phyloP scores from a whole-genome alignment of 306 rosid species.

The Corylus americana region DNA sequence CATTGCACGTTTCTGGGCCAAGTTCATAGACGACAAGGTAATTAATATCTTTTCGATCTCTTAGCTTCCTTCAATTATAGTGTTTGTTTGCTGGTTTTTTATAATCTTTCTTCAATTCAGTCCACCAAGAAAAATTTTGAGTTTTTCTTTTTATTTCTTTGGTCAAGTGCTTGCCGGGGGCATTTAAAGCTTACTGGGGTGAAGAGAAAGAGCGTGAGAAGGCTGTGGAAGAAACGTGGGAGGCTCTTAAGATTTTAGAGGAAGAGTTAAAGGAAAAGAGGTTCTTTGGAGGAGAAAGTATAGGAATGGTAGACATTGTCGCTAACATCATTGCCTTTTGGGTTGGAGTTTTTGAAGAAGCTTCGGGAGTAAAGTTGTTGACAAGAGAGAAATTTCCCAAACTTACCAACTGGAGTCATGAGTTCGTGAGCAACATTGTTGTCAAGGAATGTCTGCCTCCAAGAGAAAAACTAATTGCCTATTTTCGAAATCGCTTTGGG shows the following conservation, averaged over 20 bases:
- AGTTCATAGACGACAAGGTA: slow-evolving; percentile 41
- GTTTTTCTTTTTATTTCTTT: not conserved
- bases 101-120: no score
- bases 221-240: slow-evolving; percentile 33
- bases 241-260: slow-evolving; percentile 42
- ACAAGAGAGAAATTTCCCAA: slow-evolving; percentile 43
- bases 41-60: not conserved
- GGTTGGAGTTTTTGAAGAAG: slow-evolving; percentile 48
- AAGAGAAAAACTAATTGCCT: slow-evolving; percentile 31
- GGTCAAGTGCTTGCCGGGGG: slow-evolving; percentile 30
- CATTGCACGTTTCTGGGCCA: slow-evolving; percentile 43
- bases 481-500: slow-evolving; percentile 15
- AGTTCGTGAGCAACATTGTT: slow-evolving; percentile 25
- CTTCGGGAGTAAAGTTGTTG: slow-evolving; percentile 32
- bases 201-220: slow-evolving; percentile 38
- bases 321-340: slow-evolving; percentile 44
- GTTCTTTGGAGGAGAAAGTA: slow-evolving; percentile 59
- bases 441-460: slow-evolving; percentile 47
- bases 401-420: slow-evolving; percentile 47
- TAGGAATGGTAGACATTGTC: slow-evolving; percentile 56
- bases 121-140: not conserved
- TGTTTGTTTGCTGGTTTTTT: no score
- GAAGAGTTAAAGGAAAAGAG: slow-evolving; percentile 51
- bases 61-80: no score
- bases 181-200: slow-evolving; percentile 22